Conservation (phyloP, 139 green algal species). For the Tetradesmus obliquus region DNA sequence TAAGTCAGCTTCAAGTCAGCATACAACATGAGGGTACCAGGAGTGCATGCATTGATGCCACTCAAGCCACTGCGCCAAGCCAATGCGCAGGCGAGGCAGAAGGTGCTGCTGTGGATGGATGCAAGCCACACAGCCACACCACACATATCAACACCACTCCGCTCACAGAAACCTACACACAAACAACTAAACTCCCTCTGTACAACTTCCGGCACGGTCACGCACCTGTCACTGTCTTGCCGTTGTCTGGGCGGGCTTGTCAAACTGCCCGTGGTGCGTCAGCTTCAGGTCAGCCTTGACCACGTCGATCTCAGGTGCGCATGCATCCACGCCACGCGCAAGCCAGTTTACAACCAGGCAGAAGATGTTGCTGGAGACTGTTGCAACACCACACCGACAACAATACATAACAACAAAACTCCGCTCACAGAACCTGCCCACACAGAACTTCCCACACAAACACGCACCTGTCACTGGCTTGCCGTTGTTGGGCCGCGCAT, state of each 20-base stretch:
- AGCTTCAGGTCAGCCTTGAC: slow-evolving; percentile 70
- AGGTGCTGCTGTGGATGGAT: too few relatives aligned
- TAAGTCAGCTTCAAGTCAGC: too few relatives aligned
- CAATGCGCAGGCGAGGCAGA: too few relatives aligned
- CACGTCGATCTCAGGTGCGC: slow-evolving; percentile 85
- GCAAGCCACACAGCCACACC: too few relatives aligned
- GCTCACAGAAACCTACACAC: too few relatives aligned
- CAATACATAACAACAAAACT: background rate
- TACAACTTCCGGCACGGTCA: background rate
- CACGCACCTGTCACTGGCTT: slow-evolving; percentile 55
- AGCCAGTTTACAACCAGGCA: slow-evolving; percentile 64
- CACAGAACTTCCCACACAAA: background rate
- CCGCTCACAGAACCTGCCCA: background rate
- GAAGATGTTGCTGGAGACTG: slow-evolving; percentile 44
- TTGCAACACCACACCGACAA: background rate
- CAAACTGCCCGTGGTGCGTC: slow-evolving; percentile 86
- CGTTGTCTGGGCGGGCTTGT: slow-evolving; percentile 65
- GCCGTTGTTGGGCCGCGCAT: slow-evolving; percentile 61
- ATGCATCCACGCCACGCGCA: slow-evolving; percentile 44
- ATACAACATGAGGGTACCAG: too few relatives aligned
- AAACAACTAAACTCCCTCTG: too few relatives aligned
- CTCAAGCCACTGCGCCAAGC: too few relatives aligned
- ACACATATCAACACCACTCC: too few relatives aligned
- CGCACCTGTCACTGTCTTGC: slow-evolving; percentile 54
- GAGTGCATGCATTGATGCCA: too few relatives aligned